Conservation (phyloP, 2,329 filamentous ascomycete genomes). For the Nemania sp. region DNA sequence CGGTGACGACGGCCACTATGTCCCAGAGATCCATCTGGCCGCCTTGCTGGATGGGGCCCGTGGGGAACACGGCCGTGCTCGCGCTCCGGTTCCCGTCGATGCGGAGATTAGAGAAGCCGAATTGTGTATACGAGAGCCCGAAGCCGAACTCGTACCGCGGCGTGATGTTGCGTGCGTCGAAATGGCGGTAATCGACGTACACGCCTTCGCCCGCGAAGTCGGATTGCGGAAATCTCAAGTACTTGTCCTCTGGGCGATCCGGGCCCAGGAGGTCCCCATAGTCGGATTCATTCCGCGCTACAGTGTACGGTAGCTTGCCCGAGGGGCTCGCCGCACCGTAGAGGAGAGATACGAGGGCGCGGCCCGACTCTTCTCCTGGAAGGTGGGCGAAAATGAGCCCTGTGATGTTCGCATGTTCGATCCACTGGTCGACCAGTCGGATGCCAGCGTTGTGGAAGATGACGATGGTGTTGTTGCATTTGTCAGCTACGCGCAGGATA, state of each 20-base stretch:
- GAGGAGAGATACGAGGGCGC: conserved; percentile 58
- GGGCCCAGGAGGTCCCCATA: conserved; percentile 54
- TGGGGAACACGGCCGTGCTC: conserved; percentile 44
- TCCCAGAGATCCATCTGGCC: conserved; percentile 56
- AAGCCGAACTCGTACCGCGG: conserved; percentile 62
- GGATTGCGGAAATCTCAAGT: conserved; percentile 55
- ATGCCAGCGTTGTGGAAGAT: conserved; percentile 68
- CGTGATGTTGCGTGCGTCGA: conserved; percentile 52
- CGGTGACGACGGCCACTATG: conserved; percentile 46
- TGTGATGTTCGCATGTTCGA: conserved; percentile 67
- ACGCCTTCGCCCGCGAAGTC: conserved; percentile 55
- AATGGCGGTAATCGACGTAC: conserved; percentile 59
- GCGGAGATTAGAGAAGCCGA: conserved; percentile 50
- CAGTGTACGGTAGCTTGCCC: conserved; percentile 65
- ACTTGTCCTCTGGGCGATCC: conserved; percentile 53
- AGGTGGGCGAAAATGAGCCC: conserved; percentile 67
- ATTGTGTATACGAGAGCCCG: conserved; percentile 61
- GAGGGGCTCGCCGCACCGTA: conserved; percentile 62
- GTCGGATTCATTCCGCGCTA: conserved; percentile 60
- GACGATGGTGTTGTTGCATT: conserved; percentile 66
- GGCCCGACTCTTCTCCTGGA: conserved; percentile 66
- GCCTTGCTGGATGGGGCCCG: conserved; percentile 47
- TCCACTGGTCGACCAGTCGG: conserved; percentile 63
- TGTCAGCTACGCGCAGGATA: conserved; percentile 59
- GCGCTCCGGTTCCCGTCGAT: conserved; percentile 41